These are phyloP conservation scores for Fomitopsis pinicola DNA, from an alignment of 1,284 basidiomycete species.

Conservation along the genomic window DNA sequence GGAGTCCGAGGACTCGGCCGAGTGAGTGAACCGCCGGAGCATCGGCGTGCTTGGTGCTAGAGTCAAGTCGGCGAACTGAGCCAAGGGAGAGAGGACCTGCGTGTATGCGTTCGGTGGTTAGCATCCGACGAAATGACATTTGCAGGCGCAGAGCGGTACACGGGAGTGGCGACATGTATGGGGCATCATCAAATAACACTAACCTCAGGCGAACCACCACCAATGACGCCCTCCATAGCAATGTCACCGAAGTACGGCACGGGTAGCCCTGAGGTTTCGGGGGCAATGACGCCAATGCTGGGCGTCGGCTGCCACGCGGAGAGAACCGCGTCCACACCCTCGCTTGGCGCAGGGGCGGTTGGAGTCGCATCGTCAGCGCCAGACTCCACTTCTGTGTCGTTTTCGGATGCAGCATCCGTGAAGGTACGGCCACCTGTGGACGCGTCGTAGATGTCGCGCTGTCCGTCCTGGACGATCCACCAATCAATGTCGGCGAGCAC, in stretches of 20 bases:
- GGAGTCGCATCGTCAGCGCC: slow-evolving; percentile 12
- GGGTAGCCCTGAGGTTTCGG: slow-evolving; percentile 7
- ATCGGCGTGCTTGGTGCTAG: slow-evolving; percentile 47
- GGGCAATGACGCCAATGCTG: slow-evolving; percentile 1
- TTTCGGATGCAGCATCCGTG: slow-evolving; percentile 5
- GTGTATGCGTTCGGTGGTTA: slow-evolving; percentile 1
- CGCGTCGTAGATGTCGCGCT: slow-evolving; percentile 32
- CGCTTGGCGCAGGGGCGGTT: slow-evolving; percentile 7
- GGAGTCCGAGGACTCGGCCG: slow-evolving; percentile 44
- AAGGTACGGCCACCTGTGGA: slow-evolving; percentile 13
- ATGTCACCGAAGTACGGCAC: slow-evolving; percentile 17
- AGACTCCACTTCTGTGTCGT: background rate
- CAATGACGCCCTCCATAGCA: slow-evolving; percentile 13
- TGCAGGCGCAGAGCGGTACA: background rate
- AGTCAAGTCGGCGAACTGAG: slow-evolving; percentile 47
- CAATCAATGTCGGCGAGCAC: slow-evolving; percentile 81
- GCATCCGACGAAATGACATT: background rate
- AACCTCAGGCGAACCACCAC: slow-evolving; percentile 18
- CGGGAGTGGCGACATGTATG: slow-evolving; percentile 6
- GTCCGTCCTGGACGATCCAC: slow-evolving; percentile 74
- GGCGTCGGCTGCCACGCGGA: slow-evolving; percentile 11
- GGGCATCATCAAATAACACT: slow-evolving; percentile 6
- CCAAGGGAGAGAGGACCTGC: slow-evolving; percentile 29
- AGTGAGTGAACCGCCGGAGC: slow-evolving; percentile 31
- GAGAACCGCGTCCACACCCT: background rate